These are phyloP conservation scores for Bertia moriformis DNA, from an alignment of 2,329 filamentous ascomycete species.

Conservation along the genomic window DNA sequence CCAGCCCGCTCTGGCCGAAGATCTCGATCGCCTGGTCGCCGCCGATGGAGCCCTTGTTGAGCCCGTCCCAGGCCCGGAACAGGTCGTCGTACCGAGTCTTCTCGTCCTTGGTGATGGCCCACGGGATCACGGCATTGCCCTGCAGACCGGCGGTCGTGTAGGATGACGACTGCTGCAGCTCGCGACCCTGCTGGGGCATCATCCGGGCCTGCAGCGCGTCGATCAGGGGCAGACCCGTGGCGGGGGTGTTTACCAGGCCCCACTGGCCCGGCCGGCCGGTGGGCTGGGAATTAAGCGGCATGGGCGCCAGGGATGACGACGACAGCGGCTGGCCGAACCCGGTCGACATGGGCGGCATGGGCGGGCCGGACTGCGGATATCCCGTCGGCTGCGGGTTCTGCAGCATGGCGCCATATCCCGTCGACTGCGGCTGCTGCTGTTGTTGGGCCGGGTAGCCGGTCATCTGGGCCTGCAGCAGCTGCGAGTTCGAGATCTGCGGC, in stretches of 20 bases:
- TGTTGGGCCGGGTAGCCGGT: slow-evolving; percentile 49
- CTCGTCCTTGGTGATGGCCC: slow-evolving; percentile 97
- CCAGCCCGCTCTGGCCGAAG: slow-evolving; percentile 86
- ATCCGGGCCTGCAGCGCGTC: slow-evolving; percentile 83
- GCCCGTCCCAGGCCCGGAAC: slow-evolving; percentile 92
- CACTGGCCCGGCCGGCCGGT: slow-evolving; percentile 88
- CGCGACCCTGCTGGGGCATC: slow-evolving; percentile 92
- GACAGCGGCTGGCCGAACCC: no score
- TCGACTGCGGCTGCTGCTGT: slow-evolving; percentile 28
- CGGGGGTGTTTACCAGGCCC: slow-evolving; percentile 92
- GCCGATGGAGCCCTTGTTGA: slow-evolving; percentile 80
- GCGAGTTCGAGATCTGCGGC: slow-evolving; percentile 42
- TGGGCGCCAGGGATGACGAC: slow-evolving; percentile 40
- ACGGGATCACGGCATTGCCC: slow-evolving; percentile 90
- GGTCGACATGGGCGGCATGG: slow-evolving; percentile 67
- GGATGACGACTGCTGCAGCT: slow-evolving; percentile 56
- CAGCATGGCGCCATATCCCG: slow-evolving; percentile 42
- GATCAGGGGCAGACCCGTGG: slow-evolving; percentile 81
- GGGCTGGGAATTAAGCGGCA: slow-evolving; percentile 71
- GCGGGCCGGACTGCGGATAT: slow-evolving; percentile 51
- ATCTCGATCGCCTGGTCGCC: slow-evolving; percentile 93
- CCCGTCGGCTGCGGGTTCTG: slow-evolving; percentile 61
- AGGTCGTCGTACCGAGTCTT: slow-evolving; percentile 92
- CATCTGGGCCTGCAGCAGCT: slow-evolving; percentile 51
- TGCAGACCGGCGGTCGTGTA: slow-evolving; percentile 72